These are phyloP conservation scores for Phoenix roebelenii DNA, from an alignment of 176 grass and related monocot species.

Conservation along the genomic window DNA sequence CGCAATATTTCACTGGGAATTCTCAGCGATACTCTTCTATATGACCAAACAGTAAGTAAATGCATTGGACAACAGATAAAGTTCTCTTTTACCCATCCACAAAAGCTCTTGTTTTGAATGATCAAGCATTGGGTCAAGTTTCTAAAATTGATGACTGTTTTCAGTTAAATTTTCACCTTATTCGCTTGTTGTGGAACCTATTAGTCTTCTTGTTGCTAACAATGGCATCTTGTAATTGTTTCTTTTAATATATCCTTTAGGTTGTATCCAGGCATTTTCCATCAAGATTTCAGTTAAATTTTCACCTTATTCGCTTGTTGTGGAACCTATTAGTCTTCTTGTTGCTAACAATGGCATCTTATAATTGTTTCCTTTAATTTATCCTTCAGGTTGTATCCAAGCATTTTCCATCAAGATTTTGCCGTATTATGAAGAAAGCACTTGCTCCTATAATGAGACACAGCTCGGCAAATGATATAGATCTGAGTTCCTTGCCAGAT, in stretches of 20 bases:
- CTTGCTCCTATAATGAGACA: slow-evolving; percentile 29
- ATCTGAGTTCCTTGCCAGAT: slow-evolving; percentile 52
- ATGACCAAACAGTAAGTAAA: slow-evolving; percentile 66
- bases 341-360: no score
- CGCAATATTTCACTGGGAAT: slow-evolving; percentile 51
- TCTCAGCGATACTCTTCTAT: slow-evolving; percentile 66
- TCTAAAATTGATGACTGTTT: no score
- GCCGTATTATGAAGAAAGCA: slow-evolving; percentile 47
- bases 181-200: no score
- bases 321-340: no score
- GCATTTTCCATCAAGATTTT: slow-evolving; percentile 58
- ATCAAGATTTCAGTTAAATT: slow-evolving; percentile 22
- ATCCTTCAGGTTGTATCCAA: slow-evolving; percentile 52
- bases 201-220: no score
- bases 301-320: no score
- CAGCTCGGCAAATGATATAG: slow-evolving; percentile 27
- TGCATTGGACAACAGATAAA: not conserved
- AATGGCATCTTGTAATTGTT: no score
- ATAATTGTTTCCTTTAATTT: not conserved
- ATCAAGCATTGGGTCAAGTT: no score
- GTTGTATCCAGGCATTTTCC: slow-evolving; percentile 57
- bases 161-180: no score
- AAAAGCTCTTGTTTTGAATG: no score
- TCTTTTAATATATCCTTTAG: slow-evolving; percentile 22
- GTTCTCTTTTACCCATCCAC: no score